Base-by-base conservation (phyloP, 805 yeast species). In the Lachancea mirantina region DNA sequence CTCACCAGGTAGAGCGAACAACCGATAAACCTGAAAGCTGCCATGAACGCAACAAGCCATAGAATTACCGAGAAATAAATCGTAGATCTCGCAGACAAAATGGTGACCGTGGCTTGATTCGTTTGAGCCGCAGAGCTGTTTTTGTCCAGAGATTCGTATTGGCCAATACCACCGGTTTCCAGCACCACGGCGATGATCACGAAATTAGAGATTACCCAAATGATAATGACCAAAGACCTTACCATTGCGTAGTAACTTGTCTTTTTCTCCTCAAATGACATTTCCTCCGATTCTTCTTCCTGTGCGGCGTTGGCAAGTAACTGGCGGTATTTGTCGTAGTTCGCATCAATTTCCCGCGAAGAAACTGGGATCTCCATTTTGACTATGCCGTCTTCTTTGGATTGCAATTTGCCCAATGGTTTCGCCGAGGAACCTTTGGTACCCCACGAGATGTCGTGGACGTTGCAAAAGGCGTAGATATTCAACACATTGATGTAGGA, bases 381-480 rank as follows among this genome's bases (percentile, higher is more conserved):
- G 34, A 78, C 69, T 39, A 76, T 76, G 45, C 82, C 85, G 35
- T 70, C 76, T 33, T 66, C 71, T 23, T 70, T 68, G 3, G 84
- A 69, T 48, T 79, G 83, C 15, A 95, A 96, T 27, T 79, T 76
- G 39, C 96, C 97, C 47, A 92, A 67, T 72, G 94, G 61, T 65
- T 73, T 52, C 28, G 75, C 70, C 8, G 74, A 76, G 31, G 78
- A 84, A 29, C 95, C 95, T 57, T 88, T 84, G 4, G 95, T 89
- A 55, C 97, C 97, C 97, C 97, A 89, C 5, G 96, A 83, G 29
- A 89, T 78, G 64, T 89, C 98, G 57, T 89, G 95, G 40, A 89
- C 80, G 59, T 89, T 89, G 65, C 96, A 88, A 57, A 89, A 88
- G 2, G 97, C 95, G 60, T 89, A 89, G 40, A 89, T 89, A 57